These are phyloP conservation scores for Pseudotsuga menziesii DNA, from an alignment of 75 land plant species.

Conservation along the genomic window DNA sequence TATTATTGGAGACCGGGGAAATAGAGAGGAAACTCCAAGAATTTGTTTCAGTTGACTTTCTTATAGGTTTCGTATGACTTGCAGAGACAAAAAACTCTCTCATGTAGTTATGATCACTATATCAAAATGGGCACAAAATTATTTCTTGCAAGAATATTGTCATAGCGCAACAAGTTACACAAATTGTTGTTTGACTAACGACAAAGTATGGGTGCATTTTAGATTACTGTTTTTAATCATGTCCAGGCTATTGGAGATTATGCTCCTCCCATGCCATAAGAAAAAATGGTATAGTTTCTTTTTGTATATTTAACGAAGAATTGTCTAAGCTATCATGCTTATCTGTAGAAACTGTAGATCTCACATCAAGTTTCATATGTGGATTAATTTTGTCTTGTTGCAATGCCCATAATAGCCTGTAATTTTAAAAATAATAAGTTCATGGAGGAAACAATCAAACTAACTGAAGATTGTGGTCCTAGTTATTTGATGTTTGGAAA, in stretches of 20 bases:
- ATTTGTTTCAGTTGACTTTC: too few relatives aligned
- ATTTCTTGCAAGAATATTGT: too few relatives aligned
- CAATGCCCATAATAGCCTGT: conserved; percentile 63
- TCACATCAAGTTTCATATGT: not conserved
- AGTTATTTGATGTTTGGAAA: conserved; percentile 39
- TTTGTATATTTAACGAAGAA: conserved; percentile 14
- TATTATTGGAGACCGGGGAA: too few relatives aligned
- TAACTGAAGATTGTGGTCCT: conserved; percentile 34
- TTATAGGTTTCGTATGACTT: too few relatives aligned
- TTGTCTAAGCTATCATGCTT: not conserved
- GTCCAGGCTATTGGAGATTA: conserved; percentile 49
- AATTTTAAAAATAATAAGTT: conserved; percentile 70
- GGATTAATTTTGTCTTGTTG: conserved; percentile 7
- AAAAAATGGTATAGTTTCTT: conserved; percentile 9
- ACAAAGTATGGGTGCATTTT: too few relatives aligned
- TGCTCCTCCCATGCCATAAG: not conserved
- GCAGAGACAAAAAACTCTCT: too few relatives aligned
- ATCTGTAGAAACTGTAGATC: conserved; percentile 6
- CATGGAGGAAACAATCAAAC: conserved; percentile 86
- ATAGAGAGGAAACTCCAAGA: too few relatives aligned
- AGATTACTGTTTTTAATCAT: too few relatives aligned
- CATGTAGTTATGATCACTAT: too few relatives aligned
- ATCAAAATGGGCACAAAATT: too few relatives aligned
- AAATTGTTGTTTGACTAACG: too few relatives aligned
- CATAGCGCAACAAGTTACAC: too few relatives aligned